A percentile compares a stretch with the other conserved stretches of the same genome.
These are phyloP conservation scores for Dryas octopetala DNA, from an alignment of 306 rosid genomes.

Conservation along the genomic window DNA sequence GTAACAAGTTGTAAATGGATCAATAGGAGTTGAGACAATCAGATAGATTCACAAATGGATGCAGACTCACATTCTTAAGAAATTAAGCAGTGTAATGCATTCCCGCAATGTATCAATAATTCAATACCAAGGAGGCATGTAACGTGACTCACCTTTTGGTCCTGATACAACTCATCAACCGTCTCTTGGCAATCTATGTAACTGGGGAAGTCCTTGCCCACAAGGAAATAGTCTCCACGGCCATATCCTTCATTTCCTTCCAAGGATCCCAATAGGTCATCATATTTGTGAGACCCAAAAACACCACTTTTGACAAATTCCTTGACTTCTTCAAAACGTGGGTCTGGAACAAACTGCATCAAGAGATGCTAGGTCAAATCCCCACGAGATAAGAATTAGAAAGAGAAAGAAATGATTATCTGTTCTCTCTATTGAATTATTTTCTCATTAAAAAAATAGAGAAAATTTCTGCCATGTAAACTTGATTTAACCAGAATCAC, in stretches of 20 bases:
- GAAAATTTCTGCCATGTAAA: background rate
- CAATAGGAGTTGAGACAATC: no score
- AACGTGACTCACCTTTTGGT: slow-evolving; percentile 59
- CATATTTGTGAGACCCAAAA: slow-evolving; percentile 73
- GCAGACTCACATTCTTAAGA: no score
- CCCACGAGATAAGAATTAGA: slow-evolving; percentile 15
- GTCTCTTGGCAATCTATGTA: slow-evolving; percentile 91
- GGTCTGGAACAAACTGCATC: slow-evolving; percentile 86
- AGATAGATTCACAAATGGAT: background rate
- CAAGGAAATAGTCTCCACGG: slow-evolving; percentile 92
- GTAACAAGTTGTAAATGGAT: no score
- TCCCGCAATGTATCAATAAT: background rate
- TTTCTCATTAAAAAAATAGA: background rate
- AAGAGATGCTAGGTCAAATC: slow-evolving; percentile 29
- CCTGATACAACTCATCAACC: slow-evolving; percentile 79
- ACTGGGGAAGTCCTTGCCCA: slow-evolving; percentile 96
- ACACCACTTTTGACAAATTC: slow-evolving; percentile 78
- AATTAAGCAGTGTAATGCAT: background rate
- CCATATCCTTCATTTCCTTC: slow-evolving; percentile 98
- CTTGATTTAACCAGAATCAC: slow-evolving; percentile 7
- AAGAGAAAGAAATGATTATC: background rate
- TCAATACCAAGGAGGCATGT: background rate
- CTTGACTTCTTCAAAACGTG: slow-evolving; percentile 87
- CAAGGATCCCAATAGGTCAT: slow-evolving; percentile 77
- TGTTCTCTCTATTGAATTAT: background rate